Percentiles rank a stretch among this genome's conserved stretches.
Conservation (phyloP, 163 green algal genomes). For the Scenedesmus sp. region DNA sequence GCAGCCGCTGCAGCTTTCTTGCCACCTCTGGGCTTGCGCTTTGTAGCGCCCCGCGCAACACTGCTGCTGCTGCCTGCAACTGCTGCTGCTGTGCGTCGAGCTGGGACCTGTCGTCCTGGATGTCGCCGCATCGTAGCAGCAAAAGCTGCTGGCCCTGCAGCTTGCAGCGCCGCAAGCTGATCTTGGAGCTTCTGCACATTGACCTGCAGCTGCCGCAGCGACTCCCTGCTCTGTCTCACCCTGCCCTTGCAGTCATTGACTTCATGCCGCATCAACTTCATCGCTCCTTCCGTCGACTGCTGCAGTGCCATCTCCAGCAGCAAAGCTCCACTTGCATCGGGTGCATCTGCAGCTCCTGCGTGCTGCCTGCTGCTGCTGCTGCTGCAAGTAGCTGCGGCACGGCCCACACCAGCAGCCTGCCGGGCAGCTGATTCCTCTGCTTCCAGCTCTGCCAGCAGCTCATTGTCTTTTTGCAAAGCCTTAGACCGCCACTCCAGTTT, state of each 20-base stretch:
- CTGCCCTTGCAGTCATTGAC: not conserved
- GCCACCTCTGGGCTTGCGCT: not conserved
- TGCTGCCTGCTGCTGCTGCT: not conserved
- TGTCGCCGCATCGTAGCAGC: not conserved
- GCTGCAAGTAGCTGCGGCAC: not conserved
- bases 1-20: not conserved
- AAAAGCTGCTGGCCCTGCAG: not conserved
- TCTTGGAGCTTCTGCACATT: slow-evolving; percentile 7
- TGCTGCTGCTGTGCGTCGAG: too few species aligned
- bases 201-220: slow-evolving; percentile 4
- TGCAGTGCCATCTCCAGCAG: slow-evolving; percentile 23
- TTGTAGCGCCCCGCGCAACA: not conserved
- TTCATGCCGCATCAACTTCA: not conserved
- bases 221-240: slow-evolving; percentile 4
- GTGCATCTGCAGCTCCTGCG: not conserved
- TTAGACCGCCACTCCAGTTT: not conserved
- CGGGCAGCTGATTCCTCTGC: not conserved
- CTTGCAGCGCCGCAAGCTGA: not conserved
- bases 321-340: not conserved
- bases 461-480: not conserved
- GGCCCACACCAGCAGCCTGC: not conserved
- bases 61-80: not conserved
- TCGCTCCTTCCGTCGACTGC: not conserved
- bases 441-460: not conserved
- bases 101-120: not conserved